Evolutionary conservation across 2,329 filamentous ascomycete genomes (phyloP), one percentile per base, ranked within the genome.

Genomic region (Emmonsiellopsis sp.): DNA sequence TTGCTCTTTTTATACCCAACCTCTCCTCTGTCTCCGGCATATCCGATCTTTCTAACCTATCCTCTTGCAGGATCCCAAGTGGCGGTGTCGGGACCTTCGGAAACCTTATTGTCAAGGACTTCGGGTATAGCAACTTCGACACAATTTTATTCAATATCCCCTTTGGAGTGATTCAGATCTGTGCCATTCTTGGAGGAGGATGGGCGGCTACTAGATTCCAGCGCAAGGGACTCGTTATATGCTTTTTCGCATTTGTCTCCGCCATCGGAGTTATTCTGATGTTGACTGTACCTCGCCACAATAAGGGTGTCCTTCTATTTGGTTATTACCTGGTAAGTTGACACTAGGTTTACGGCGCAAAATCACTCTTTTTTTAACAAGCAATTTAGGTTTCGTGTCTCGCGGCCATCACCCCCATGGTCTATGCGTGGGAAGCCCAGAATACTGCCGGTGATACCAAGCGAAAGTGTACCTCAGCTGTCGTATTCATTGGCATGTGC

Each of bases 291-390:
- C 72, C 74, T 0, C 67, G 74, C 2, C 57, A 68, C 1, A 68
- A 77, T 27, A 77, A 77, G 55, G 76, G 74, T 0, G 74, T 74
- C 6, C 61, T 79, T 34, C 64, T 79, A 9, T 72, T 79, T 46
- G 75, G 76, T 0, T 79, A 78, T 56, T 79, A 79, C 55, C 62
- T 79, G 11, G 75, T 77, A 52, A 31, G 55, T 13, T n/a, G 9
- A 39, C 9, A 39, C 36, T 3, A 39, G 36, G 5, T 27, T 7
- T 17, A 47, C 8, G n/a, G 2, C 13, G 2, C 7, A 27, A 3
- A 27, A 27, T 27, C 31, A 3, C 11, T 8, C n/a, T 4, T 14
- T 40, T 50, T 8, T 52, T 21, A 2, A 4, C 6, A 6, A 32
- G 14, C 9, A 45, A 32, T 3, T 7, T 6, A 64, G 61, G 60